Conservation (phyloP, 352 stramenopile genomes). For the Phytophthora pisi region DNA sequence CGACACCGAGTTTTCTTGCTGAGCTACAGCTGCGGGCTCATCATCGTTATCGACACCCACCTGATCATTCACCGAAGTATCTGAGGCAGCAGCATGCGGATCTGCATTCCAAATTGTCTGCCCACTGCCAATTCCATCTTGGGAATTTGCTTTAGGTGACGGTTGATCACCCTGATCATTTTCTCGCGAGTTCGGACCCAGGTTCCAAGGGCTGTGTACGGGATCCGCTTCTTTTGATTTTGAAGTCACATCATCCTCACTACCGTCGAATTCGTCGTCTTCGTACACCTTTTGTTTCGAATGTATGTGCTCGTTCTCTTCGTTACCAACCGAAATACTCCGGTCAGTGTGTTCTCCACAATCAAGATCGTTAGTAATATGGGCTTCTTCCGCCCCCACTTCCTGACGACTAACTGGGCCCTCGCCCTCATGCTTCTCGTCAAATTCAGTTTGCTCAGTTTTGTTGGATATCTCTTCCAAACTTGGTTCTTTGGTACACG, state of each 20-base stretch:
- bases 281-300: conserved; percentile 34
- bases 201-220: conserved; percentile 21
- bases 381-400: neutral
- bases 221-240: conserved; percentile 1
- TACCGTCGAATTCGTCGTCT: conserved; percentile 43
- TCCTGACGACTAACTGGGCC: neutral
- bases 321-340: neutral
- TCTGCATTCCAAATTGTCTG: conserved; percentile 26
- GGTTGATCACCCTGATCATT: neutral
- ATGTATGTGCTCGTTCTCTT: neutral
- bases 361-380: neutral
- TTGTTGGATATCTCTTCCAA: neutral
- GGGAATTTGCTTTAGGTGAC: neutral
- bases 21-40: neutral
- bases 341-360: neutral
- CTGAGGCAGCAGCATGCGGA: conserved; percentile 1
- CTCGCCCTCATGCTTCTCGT: neutral
- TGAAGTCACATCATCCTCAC: conserved; percentile 3
- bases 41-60: neutral
- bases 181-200: conserved; percentile 13
- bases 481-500: neutral
- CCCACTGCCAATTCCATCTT: neutral
- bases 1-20: neutral
- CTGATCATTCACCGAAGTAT: neutral
- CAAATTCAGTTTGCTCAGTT: neutral